Evolutionary conservation across 345 rosid species (phyloP), one percentile per base, ranked within the genome.

Genomic region (Arabidopsis arenosa): DNA sequence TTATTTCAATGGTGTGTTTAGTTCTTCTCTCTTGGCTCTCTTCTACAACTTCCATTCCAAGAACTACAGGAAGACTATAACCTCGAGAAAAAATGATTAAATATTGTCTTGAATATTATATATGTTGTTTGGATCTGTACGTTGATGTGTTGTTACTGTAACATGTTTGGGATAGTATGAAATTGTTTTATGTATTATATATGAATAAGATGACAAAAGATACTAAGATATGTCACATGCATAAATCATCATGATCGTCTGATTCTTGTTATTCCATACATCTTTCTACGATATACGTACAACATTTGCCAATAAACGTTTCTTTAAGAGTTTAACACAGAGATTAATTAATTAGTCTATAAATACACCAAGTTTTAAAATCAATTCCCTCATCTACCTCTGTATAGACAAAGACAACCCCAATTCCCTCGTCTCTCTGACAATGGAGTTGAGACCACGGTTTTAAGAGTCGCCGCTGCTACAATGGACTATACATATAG

Each of bases 1-100:
- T 82, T 84, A 79, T 70, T 92, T 92, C 75, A 86, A 84, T 70
- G 86, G 82, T 32, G 79, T 68, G 13, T 92, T 89, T 54, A 89
- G 83, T 39, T 86, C 85, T 62, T 84, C 93, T 5, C 89, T 92
- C 10, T 81, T 92, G 83, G 79, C 69, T 55, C 89, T 89, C 30
- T 92, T 92, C 55, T 37, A 78, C 43, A 79, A 92, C 23, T 92
- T 92, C 37, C 90, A 85, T 70, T 66, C 69, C 30, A 86, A 83
- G 82, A 89, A 82, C 63, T 88, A 89, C 57, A 81, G 47, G 14
- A 67, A 52, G 21, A 21, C 41, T 56, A 71, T 39, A 1, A 9
- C 13, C 14, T 48, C 53, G 5, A 1, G 0, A 15, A 35, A 2
- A 35, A n/a, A 35, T 9, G 26, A 58, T n/a, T 57, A n/a, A 33